Percentiles rank a stretch among this genome's conserved stretches.
Conservation (phyloP, 2,329 filamentous ascomycete species). For the Chaetomiaceae sp. region DNA sequence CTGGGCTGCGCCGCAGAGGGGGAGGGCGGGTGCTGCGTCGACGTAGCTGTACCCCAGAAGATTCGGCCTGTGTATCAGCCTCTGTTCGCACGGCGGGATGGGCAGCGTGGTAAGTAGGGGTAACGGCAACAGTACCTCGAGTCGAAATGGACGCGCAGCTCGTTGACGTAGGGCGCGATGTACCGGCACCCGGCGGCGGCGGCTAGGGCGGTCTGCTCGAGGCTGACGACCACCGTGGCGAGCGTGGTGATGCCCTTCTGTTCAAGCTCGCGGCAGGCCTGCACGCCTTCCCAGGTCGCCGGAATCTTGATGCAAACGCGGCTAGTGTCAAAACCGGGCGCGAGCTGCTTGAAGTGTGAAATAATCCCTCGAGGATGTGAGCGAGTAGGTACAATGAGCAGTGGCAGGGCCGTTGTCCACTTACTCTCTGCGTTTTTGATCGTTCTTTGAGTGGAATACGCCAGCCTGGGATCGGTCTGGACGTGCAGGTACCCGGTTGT, state of each 20-base stretch:
- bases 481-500: constrained; percentile 49
- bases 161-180: constrained; percentile 61
- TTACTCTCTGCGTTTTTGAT: constrained; percentile 46
- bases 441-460: constrained; percentile 44
- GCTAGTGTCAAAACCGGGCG: constrained; percentile 37
- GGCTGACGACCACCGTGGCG: constrained; percentile 57
- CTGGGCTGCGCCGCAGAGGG: constrained; percentile 46
- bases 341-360: constrained; percentile 39
- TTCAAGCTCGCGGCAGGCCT: constrained; percentile 51
- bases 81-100: too few relatives aligned
- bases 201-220: constrained; percentile 54
- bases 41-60: constrained; percentile 34
- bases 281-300: constrained; percentile 56
- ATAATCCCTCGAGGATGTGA: constrained; percentile 39
- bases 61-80: too few relatives aligned
- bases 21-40: constrained; percentile 44
- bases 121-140: constrained; percentile 29
- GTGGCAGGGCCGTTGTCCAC: constrained; percentile 12
- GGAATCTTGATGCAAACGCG: constrained; percentile 59
- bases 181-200: constrained; percentile 53
- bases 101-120: too few relatives aligned
- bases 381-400: neutral
- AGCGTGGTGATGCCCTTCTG: constrained; percentile 49
- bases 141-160: constrained; percentile 57
- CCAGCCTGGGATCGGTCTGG: constrained; percentile 53